Evolutionary conservation across 441 rosid species (phyloP).

Genomic region (Corymbia citriodora): DNA sequence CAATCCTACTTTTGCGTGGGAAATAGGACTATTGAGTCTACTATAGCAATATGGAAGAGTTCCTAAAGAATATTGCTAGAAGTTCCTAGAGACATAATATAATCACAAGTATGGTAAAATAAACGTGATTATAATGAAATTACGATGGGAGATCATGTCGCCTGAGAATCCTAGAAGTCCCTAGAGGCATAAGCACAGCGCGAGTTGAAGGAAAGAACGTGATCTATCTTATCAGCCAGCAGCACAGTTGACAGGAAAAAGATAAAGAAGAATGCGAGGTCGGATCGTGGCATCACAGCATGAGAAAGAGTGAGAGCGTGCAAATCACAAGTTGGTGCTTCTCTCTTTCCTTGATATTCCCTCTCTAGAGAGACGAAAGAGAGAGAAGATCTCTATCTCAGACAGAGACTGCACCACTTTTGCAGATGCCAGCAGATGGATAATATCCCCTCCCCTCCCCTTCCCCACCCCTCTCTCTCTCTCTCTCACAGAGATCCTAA

Average conservation of each 20-base stretch:
- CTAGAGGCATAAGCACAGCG: neutral
- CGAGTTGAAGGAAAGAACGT: neutral
- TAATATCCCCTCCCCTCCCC: neutral
- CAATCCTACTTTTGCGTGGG: neutral
- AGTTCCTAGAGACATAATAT: no score
- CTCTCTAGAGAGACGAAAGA: neutral
- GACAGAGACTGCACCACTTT: neutral
- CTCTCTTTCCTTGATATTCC: neutral
- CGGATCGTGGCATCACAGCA: neutral
- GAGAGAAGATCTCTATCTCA: neutral
- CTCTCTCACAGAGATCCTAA: neutral
- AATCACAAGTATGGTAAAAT: neutral
- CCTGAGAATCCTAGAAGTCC: neutral
- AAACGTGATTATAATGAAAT: neutral
- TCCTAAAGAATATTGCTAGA: neutral
- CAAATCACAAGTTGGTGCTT: neutral
- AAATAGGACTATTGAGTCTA: neutral
- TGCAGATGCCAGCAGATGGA: neutral
- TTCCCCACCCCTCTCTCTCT: neutral
- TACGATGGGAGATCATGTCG: neutral
- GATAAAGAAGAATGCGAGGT: neutral
- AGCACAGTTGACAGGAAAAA: neutral
- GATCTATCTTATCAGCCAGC: neutral
- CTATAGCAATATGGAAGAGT: neutral
- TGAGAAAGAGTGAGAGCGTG: neutral